A percentile compares a stretch with the other conserved stretches of the same genome.
phyloP scores from a whole-genome alignment of 352 stramenopile genomes.

The Aphanomyces invadans region DNA sequence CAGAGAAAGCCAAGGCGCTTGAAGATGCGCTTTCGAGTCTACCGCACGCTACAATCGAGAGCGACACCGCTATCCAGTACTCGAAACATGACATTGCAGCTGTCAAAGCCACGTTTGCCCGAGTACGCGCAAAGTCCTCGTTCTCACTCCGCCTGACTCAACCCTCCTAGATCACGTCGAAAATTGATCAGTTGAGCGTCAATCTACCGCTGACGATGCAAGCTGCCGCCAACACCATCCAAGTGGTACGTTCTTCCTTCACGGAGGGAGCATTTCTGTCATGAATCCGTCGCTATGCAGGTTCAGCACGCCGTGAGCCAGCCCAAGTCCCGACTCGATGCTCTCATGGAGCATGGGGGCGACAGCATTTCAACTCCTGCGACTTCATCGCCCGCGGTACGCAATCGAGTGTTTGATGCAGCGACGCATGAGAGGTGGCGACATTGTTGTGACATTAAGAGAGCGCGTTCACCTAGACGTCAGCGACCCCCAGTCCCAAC shows the following conservation, averaged over 20 bases:
- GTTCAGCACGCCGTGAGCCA: constrained; percentile 18
- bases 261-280: no score
- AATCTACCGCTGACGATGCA: constrained; percentile 22
- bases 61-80: neutral
- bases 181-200: constrained; percentile 15
- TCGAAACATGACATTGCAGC: constrained; percentile 7
- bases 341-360: constrained; percentile 15
- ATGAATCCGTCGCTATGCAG: neutral
- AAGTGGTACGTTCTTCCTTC: constrained; percentile 9
- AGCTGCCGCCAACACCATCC: constrained; percentile 16
- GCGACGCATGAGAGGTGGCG: no score
- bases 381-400: neutral
- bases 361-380: neutral
- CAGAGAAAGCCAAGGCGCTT: neutral
- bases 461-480: no score
- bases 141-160: neutral
- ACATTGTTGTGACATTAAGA: no score
- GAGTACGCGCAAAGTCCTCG: neutral
- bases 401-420: no score
- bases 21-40: neutral
- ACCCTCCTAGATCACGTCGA: constrained; percentile 12
- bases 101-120: constrained; percentile 14
- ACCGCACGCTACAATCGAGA: neutral
- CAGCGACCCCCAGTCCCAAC: no score
- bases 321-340: constrained; percentile 13